phyloP scores from a whole-genome alignment of 495 filamentous ascomycete species.

The Penicillium diatomitis region DNA sequence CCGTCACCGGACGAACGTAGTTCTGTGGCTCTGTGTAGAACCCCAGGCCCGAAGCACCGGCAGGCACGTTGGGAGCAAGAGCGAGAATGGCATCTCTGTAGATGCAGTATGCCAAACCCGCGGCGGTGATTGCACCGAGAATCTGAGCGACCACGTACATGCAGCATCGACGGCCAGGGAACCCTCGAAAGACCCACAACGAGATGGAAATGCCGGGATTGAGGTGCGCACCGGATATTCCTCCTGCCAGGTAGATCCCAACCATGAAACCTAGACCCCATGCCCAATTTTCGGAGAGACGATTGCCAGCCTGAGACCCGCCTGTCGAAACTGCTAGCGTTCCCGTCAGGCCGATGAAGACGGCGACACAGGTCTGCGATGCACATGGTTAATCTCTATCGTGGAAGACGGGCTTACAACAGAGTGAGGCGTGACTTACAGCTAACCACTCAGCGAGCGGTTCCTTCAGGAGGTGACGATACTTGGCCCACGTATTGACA shows the following conservation, averaged over 20 bases:
- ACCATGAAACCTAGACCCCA: constrained; percentile 16
- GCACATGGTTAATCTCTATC: not conserved
- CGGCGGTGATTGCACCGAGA: constrained; percentile 9
- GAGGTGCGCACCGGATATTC: constrained; percentile 11
- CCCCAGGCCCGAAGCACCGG: constrained; percentile 28
- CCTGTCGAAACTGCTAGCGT: constrained; percentile 9
- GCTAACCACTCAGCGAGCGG: constrained; percentile 14
- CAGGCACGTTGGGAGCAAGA: constrained; percentile 1
- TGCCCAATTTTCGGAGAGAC: constrained; percentile 4
- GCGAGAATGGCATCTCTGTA: constrained; percentile 10
- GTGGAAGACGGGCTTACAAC: too few species aligned
- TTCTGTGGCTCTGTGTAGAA: constrained; percentile 45
- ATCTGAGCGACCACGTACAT: constrained; percentile 8
- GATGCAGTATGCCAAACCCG: constrained; percentile 9
- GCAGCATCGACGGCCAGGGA: constrained; percentile 7
- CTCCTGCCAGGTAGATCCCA: constrained; percentile 11
- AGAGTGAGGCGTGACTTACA: not conserved
- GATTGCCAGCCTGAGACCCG: constrained; percentile 1
- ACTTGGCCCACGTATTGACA: constrained; percentile 9
- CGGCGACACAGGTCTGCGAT: constrained; percentile 9
- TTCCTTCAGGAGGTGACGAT: constrained; percentile 7
- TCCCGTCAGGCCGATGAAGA: constrained; percentile 8
- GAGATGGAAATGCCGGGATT: constrained; percentile 11
- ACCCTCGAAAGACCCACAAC: constrained; percentile 10
- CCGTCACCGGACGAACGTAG: constrained; percentile 37